Evolutionary conservation across 345 rosid species (phyloP).

Genomic region (Erysimum cheiranthoides): DNA sequence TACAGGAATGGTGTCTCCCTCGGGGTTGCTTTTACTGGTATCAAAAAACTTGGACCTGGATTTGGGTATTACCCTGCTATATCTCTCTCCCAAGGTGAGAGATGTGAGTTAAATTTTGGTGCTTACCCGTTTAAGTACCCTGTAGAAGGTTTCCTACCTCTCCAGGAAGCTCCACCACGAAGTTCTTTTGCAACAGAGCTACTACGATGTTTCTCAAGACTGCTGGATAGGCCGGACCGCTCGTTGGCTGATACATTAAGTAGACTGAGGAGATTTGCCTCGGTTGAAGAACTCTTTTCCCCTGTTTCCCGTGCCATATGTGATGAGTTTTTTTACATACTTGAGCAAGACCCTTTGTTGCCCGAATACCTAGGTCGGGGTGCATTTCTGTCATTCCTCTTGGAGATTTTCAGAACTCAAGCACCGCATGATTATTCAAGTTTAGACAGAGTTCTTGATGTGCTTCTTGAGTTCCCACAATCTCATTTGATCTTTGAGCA

Average conservation of each 20-base stretch:
- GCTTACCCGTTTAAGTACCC: constrained; percentile 81
- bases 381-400: constrained; percentile 74
- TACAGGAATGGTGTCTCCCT: constrained; percentile 83
- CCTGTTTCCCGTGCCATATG: constrained; percentile 80
- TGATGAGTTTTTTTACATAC: constrained; percentile 64
- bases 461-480: constrained; percentile 66
- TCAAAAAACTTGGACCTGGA: constrained; percentile 81
- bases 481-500: constrained; percentile 67
- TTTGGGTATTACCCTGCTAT: constrained; percentile 90
- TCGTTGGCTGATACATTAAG: constrained; percentile 68
- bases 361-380: constrained; percentile 80
- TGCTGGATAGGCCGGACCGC: constrained; percentile 66
- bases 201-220: constrained; percentile 76
- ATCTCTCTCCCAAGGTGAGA: constrained; percentile 93
- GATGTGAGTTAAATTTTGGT: constrained; percentile 89
- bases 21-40: constrained; percentile 78
- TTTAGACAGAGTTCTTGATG: constrained; percentile 73
- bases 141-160: constrained; percentile 67
- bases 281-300: constrained; percentile 69
- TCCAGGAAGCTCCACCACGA: constrained; percentile 65
- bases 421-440: constrained; percentile 77
- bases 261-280: constrained; percentile 80
- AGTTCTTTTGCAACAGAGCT: constrained; percentile 56
- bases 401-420: constrained; percentile 71
- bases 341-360: constrained; percentile 62